Evolutionary conservation across 768 basidiomycete species (phyloP).

Genomic region (Dioszegia hungarica): DNA sequence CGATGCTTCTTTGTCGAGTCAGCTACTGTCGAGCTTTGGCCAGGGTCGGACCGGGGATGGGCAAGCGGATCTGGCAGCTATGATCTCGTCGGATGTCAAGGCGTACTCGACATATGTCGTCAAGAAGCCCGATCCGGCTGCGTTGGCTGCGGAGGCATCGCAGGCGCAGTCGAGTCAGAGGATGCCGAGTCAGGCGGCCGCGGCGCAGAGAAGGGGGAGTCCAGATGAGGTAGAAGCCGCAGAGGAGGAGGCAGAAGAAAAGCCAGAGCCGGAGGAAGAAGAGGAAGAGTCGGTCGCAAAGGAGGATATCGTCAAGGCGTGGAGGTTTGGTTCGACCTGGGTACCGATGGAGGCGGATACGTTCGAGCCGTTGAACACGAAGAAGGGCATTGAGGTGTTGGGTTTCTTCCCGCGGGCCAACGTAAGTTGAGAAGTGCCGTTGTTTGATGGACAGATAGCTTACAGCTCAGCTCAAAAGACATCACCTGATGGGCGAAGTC

Average conservation of each 20-base stretch:
- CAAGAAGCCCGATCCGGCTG: constrained; percentile 15
- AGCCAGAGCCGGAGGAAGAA: constrained; percentile 42
- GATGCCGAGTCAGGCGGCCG: constrained; percentile 22
- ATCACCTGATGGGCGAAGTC: constrained; percentile 75
- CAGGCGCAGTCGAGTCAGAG: constrained; percentile 8
- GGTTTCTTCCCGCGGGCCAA: constrained; percentile 70
- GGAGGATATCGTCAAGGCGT: constrained; percentile 48
- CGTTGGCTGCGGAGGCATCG: constrained; percentile 1
- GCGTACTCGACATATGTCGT: constrained; percentile 31
- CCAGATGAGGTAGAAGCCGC: constrained; percentile 34
- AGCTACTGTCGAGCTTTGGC: constrained; percentile 20
- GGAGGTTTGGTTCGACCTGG: constrained; percentile 56
- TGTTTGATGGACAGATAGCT: background rate
- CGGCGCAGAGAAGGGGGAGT: too few relatives aligned
- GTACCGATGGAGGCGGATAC: constrained; percentile 80
- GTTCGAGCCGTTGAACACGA: constrained; percentile 67
- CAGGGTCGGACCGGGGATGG: constrained; percentile 2
- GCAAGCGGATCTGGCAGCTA: constrained; percentile 21
- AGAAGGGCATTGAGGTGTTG: constrained; percentile 79
- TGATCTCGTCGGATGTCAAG: constrained; percentile 45
- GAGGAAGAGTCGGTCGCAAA: constrained; percentile 49
- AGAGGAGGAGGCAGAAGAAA: constrained; percentile 37
- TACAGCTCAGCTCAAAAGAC: constrained; percentile 66
- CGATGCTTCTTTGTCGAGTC: constrained; percentile 9
- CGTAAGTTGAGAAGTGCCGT: constrained; percentile 51